Evolutionary conservation across 164 flowering plant genomes (phyloP).

Genomic region (Aristolochia californica): DNA sequence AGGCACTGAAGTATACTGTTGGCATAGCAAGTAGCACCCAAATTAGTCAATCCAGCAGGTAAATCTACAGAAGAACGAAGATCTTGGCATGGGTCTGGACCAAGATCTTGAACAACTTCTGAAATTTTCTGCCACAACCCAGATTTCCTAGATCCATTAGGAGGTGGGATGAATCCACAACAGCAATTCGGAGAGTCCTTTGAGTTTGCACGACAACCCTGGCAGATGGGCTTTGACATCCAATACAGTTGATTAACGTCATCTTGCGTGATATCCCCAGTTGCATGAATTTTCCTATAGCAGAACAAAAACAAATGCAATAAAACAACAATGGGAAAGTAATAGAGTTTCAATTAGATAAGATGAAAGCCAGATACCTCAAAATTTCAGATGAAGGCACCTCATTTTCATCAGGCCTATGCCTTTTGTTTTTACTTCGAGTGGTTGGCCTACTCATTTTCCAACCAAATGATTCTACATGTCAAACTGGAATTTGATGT

Average conservation of each 20-base stretch:
- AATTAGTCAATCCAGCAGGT: conserved; percentile 86
- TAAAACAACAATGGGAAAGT: not conserved
- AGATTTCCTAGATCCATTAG: conserved; percentile 67
- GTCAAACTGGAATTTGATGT: no score
- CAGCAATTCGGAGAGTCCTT: conserved; percentile 95
- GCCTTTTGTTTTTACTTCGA: conserved; percentile 67
- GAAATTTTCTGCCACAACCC: conserved; percentile 92
- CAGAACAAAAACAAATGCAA: not conserved
- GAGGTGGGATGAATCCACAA: conserved; percentile 77
- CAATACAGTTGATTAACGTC: conserved; percentile 53
- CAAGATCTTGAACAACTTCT: conserved; percentile 49
- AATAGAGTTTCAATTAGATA: not conserved
- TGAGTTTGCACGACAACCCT: conserved; percentile 82
- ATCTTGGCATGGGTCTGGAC: conserved; percentile 67
- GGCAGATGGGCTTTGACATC: conserved; percentile 68
- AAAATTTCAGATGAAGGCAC: conserved; percentile 36
- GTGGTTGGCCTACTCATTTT: conserved; percentile 49
- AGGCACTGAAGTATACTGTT: conserved; percentile 93
- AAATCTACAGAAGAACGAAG: conserved; percentile 45
- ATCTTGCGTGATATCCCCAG: conserved; percentile 41
- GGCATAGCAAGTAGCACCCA: conserved; percentile 98
- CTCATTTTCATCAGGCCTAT: conserved; percentile 28
- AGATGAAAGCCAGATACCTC: conserved; percentile 21
- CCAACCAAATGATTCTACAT: conserved; percentile 1
- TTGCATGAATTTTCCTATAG: conserved; percentile 64